Evolutionary conservation across 179 eudicot species (phyloP).

Genomic region (Nepenthes alata): DNA sequence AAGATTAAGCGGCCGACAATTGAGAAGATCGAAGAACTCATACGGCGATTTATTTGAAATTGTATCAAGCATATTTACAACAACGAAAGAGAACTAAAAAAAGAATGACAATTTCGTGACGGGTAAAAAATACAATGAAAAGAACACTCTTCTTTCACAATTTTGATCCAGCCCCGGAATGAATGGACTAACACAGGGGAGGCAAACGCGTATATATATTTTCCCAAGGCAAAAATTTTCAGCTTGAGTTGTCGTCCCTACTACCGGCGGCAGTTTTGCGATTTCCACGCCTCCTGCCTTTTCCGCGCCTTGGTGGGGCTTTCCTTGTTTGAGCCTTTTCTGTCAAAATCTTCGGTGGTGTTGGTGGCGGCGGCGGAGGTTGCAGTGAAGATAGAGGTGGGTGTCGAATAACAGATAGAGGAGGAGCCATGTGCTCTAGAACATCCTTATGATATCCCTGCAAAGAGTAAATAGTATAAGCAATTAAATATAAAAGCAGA

Average conservation of each 20-base stretch:
- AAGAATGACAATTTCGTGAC: too few relatives aligned
- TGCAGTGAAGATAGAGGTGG: conserved; percentile 27
- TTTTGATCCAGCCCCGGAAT: conserved; percentile 11
- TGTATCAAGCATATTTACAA: too few relatives aligned
- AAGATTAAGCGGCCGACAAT: too few relatives aligned
- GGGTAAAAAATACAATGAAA: too few relatives aligned
- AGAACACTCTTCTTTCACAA: conserved; percentile 5
- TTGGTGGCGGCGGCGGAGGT: conserved; percentile 16
- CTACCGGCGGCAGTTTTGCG: conserved; percentile 54
- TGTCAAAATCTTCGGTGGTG: conserved; percentile 21
- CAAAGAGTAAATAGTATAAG: conserved; percentile 1
- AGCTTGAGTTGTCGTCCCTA: conserved; percentile 14
- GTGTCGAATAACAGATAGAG: conserved; percentile 22
- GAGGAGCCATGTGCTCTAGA: conserved; percentile 53
- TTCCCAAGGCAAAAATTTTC: conserved; percentile 1
- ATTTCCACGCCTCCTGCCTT: conserved; percentile 52
- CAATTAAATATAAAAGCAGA: background rate
- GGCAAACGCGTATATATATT: conserved; percentile 16
- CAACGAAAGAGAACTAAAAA: too few relatives aligned
- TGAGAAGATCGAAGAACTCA: too few relatives aligned
- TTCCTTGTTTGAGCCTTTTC: conserved; percentile 23
- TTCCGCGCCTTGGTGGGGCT: conserved; percentile 32
- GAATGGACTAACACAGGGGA: conserved; percentile 11
- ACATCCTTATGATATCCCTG: conserved; percentile 92
- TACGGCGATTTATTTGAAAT: too few relatives aligned